These are phyloP conservation scores for Ramularia collo-cygni DNA, from an alignment of 2,329 filamentous ascomycete species.

Conservation along the genomic window DNA sequence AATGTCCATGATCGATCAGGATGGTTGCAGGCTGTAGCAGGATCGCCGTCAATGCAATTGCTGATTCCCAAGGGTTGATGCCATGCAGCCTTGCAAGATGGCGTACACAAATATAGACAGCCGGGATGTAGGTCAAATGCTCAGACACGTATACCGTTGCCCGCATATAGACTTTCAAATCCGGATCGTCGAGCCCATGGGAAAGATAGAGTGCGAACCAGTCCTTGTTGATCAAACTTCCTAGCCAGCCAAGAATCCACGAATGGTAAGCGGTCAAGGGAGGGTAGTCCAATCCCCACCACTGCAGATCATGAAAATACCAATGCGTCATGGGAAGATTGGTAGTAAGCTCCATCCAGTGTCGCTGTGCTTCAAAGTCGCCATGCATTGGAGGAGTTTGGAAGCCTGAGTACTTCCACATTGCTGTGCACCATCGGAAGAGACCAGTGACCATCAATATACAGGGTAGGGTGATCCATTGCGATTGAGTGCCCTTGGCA, in stretches of 20 bases:
- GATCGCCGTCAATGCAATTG: constrained; percentile 80
- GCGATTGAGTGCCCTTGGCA: constrained; percentile 65
- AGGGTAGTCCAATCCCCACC: constrained; percentile 98
- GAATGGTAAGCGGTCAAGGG: constrained; percentile 97
- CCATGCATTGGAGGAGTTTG: constrained; percentile 83
- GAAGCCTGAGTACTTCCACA: constrained; percentile 93
- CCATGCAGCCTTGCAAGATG: constrained; percentile 69
- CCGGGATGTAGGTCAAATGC: constrained; percentile 82
- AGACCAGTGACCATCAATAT: constrained; percentile 85
- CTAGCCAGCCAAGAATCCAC: constrained; percentile 86
- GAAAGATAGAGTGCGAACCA: constrained; percentile 88
- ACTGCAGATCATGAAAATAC: constrained; percentile 95
- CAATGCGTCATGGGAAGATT: constrained; percentile 86
- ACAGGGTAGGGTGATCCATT: constrained; percentile 86
- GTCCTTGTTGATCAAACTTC: constrained; percentile 64
- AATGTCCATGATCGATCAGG: constrained; percentile 89
- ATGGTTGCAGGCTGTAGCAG: constrained; percentile 88
- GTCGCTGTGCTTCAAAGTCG: constrained; percentile 94
- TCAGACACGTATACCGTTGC: constrained; percentile 86
- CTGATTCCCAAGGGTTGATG: constrained; percentile 70
- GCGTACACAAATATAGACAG: constrained; percentile 75
- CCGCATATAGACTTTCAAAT: constrained; percentile 91
- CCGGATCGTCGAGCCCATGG: constrained; percentile 69
- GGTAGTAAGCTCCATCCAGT: constrained; percentile 97
- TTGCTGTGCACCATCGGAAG: constrained; percentile 83